These are phyloP conservation scores for Lachancea thermotolerans DNA, from an alignment of 805 yeast species.

Conservation along the genomic window DNA sequence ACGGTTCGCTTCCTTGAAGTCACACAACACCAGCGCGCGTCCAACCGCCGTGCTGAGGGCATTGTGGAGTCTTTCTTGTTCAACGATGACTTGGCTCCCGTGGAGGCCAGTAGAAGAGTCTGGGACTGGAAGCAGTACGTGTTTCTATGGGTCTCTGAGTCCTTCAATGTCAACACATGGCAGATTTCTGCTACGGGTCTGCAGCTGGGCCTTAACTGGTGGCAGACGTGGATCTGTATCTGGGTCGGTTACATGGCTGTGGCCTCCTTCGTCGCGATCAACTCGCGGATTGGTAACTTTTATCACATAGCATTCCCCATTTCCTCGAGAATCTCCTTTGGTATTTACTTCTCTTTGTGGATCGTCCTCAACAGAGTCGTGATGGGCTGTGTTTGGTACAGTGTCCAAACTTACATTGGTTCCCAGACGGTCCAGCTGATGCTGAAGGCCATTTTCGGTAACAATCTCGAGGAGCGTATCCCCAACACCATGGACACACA, in stretches of 20 bases:
- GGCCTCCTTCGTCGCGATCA: constrained; percentile 58
- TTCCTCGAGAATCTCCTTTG: constrained; percentile 74
- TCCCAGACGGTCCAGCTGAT: constrained; percentile 78
- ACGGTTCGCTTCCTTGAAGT: constrained; percentile 9
- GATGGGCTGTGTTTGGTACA: constrained; percentile 85
- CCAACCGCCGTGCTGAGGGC: constrained; percentile 9
- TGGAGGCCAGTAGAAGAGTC: constrained; percentile 61
- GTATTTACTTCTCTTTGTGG: constrained; percentile 83
- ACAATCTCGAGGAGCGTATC: constrained; percentile 53
- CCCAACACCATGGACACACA: constrained; percentile 53
- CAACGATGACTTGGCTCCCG: constrained; percentile 76
- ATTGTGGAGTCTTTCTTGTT: constrained; percentile 42
- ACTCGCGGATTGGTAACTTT: constrained; percentile 73
- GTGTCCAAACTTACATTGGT: constrained; percentile 80
- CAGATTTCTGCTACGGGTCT: constrained; percentile 88
- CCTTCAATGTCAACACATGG: constrained; percentile 88
- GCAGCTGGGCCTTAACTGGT: constrained; percentile 74
- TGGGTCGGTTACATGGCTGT: constrained; percentile 78
- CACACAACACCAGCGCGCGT: constrained; percentile 8
- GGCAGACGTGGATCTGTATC: constrained; percentile 86
- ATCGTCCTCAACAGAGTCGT: constrained; percentile 83
- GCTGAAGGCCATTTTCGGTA: constrained; percentile 72
- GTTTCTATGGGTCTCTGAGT: constrained; percentile 82
- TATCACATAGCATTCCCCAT: constrained; percentile 88
- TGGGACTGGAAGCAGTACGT: constrained; percentile 84